These are phyloP conservation scores for Leccinellum rugosiceps DNA, from an alignment of 768 basidiomycete genomes.

Conservation along the genomic window DNA sequence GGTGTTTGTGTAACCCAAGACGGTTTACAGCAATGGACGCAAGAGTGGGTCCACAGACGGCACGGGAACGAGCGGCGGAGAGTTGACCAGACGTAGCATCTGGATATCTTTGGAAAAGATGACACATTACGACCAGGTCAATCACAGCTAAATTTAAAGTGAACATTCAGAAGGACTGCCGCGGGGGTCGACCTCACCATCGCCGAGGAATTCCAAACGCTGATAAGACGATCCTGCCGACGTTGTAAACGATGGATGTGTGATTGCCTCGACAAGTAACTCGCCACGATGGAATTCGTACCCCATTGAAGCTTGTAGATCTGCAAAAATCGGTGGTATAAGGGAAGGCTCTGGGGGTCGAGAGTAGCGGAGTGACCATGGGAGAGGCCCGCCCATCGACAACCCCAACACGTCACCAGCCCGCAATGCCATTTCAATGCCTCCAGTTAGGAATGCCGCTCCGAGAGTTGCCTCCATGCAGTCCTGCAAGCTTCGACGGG, in stretches of 20 bases:
- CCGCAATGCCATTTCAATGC: conserved; percentile 63
- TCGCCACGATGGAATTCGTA: conserved; percentile 66
- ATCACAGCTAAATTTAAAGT: conserved; percentile 51
- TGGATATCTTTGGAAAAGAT: conserved; percentile 69
- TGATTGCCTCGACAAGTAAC: conserved; percentile 74
- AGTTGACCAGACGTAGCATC: conserved; percentile 74
- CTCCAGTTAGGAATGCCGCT: conserved; percentile 70
- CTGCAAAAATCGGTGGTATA: conserved; percentile 46
- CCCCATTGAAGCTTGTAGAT: conserved; percentile 61
- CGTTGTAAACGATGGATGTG: conserved; percentile 72
- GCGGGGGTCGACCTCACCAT: conserved; percentile 52
- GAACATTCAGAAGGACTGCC: not conserved
- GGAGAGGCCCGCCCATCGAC: conserved; percentile 65
- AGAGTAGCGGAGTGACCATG: conserved; percentile 63
- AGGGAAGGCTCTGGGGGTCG: conserved; percentile 30
- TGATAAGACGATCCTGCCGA: conserved; percentile 68
- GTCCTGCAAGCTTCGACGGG: conserved; percentile 75
- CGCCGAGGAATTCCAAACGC: conserved; percentile 85
- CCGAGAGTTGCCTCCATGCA: conserved; percentile 87
- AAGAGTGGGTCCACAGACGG: conserved; percentile 71
- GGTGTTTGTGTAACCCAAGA: conserved; percentile 63
- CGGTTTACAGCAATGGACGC: conserved; percentile 64
- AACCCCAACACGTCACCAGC: conserved; percentile 65
- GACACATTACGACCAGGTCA: conserved; percentile 67
- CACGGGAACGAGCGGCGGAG: conserved; percentile 63